A percentile compares a stretch with the other conserved stretches of the same genome.
These are phyloP conservation scores for Trifolium repens DNA, from an alignment of 306 rosid genomes.

Conservation along the genomic window DNA sequence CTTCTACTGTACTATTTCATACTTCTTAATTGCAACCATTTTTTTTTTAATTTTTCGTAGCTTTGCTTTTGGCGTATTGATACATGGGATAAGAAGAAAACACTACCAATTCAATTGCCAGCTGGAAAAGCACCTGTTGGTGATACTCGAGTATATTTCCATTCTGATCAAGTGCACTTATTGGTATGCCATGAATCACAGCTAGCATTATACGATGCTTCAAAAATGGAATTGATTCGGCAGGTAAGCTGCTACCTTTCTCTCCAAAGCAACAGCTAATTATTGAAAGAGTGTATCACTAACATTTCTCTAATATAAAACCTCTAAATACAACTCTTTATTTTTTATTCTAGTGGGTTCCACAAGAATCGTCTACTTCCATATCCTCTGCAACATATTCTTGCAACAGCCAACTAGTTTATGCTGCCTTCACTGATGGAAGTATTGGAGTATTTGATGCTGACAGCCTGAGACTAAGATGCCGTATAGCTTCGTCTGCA, in stretches of 20 bases:
- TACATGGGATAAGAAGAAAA: conserved; percentile 61
- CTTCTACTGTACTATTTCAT: conserved; percentile 29
- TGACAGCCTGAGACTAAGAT: conserved; percentile 62
- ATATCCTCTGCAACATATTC: conserved; percentile 76
- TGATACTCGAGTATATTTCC: conserved; percentile 53
- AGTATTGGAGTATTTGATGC: conserved; percentile 79
- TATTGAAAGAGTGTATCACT: background rate
- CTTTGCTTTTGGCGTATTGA: conserved; percentile 59
- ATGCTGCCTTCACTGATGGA: conserved; percentile 75
- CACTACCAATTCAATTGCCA: conserved; percentile 53
- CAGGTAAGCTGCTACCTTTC: conserved; percentile 46
- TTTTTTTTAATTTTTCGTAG: conserved; percentile 30
- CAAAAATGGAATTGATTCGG: conserved; percentile 55
- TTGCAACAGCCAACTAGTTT: conserved; percentile 66
- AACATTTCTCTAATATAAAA: background rate
- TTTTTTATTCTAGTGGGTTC: conserved; percentile 65
- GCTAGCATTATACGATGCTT: conserved; percentile 66
- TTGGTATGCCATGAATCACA: conserved; percentile 64
- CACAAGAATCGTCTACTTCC: conserved; percentile 63
- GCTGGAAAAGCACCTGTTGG: conserved; percentile 46
- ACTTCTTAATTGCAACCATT: conserved; percentile 38
- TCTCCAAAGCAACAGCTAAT: background rate
- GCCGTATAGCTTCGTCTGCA: conserved; percentile 73
- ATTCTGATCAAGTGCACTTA: conserved; percentile 57
- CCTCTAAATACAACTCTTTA: background rate